Conservation (phyloP, 106 monocot species). For the Platanthera guangdongensis region DNA sequence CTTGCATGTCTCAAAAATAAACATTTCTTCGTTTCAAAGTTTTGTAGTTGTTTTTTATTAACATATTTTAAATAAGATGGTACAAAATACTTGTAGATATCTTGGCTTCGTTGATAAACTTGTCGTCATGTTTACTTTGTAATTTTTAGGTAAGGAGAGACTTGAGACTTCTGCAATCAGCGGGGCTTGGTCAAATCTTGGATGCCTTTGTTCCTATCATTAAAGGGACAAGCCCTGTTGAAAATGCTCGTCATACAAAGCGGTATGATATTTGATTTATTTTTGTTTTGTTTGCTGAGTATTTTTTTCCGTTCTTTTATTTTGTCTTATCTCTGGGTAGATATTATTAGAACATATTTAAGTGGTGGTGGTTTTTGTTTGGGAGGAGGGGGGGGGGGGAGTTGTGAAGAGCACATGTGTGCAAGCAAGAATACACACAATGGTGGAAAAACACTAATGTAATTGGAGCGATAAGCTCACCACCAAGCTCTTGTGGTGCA, state of each 20-base stretch:
- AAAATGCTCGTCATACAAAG: slow-evolving; percentile 14
- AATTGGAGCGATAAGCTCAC: too few relatives aligned
- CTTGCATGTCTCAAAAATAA: neutral
- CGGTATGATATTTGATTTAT: slow-evolving; percentile 24
- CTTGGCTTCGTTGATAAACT: neutral
- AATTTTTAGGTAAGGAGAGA: slow-evolving; percentile 58
- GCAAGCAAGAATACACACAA: too few relatives aligned
- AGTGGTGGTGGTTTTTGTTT: too few relatives aligned
- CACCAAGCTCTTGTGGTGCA: too few relatives aligned
- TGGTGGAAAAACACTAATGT: too few relatives aligned
- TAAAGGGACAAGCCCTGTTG: slow-evolving; percentile 29
- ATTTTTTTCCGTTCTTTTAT: neutral
- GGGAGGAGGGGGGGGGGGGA: too few relatives aligned
- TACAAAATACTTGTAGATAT: neutral
- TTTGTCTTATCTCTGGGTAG: neutral
- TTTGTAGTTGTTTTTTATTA: neutral
- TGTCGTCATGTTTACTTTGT: neutral
- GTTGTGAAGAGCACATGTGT: too few relatives aligned
- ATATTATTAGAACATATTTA: neutral
- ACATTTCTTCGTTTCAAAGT: neutral
- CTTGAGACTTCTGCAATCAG: slow-evolving; percentile 41
- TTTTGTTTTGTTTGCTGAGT: neutral
- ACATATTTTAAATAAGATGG: neutral
- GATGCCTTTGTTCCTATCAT: slow-evolving; percentile 43
- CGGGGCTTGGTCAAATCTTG: slow-evolving; percentile 39